Conservation (phyloP, 257 asterid genomes). For the Orobanche coerulescens region DNA sequence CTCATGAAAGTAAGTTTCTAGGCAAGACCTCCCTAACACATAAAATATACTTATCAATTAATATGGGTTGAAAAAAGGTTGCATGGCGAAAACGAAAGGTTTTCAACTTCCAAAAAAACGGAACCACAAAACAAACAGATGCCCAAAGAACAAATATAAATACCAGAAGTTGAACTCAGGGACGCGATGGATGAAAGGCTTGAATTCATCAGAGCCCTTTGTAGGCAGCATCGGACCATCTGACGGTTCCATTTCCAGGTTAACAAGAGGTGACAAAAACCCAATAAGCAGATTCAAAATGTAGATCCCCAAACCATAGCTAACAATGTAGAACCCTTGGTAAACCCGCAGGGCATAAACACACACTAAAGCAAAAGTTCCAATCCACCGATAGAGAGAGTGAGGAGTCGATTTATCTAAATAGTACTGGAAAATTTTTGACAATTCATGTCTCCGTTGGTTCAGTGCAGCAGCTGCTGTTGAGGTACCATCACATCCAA, state of each 20-base stretch:
- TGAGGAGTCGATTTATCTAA: conserved; percentile 88
- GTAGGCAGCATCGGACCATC: conserved; percentile 86
- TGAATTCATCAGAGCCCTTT: conserved; percentile 55
- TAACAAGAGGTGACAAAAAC: conserved; percentile 74
- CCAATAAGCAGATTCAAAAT: conserved; percentile 42
- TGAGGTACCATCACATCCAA: conserved; percentile 41
- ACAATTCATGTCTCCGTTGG: conserved; percentile 61
- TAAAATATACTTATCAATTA: too few species aligned
- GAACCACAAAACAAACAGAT: background rate
- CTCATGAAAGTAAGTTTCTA: too few species aligned
- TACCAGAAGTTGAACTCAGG: conserved; percentile 97
- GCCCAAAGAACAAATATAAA: background rate
- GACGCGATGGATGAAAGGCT: conserved; percentile 61
- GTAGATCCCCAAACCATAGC: conserved; percentile 87
- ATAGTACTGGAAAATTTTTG: conserved; percentile 68
- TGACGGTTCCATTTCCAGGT: conserved; percentile 64
- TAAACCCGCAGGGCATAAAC: conserved; percentile 68
- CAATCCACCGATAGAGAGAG: conserved; percentile 72
- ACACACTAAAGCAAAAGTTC: conserved; percentile 41
- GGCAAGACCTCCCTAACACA: too few species aligned
- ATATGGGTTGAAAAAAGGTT: too few species aligned
- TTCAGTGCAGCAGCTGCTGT: conserved; percentile 65
- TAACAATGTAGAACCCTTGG: conserved; percentile 82
- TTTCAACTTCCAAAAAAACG: background rate
- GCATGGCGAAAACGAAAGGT: background rate